phyloP scores from a whole-genome alignment of 2,329 filamentous ascomycete genomes.

The Phialophora tarda region DNA sequence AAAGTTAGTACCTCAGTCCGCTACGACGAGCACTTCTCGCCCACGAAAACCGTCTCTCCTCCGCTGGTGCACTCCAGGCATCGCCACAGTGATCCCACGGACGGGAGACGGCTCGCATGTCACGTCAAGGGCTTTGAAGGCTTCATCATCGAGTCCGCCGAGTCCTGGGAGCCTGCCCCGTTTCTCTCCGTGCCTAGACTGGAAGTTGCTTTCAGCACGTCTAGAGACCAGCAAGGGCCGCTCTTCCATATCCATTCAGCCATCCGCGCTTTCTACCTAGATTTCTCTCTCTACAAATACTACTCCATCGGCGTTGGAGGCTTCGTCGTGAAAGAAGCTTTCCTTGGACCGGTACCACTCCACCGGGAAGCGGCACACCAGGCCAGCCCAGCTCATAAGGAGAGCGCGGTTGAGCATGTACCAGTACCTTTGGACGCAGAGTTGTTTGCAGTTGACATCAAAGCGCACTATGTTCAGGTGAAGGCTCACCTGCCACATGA shows the following conservation, averaged over 20 bases:
- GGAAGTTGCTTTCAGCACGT: constrained; percentile 82
- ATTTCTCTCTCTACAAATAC: constrained; percentile 92
- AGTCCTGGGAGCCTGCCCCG: constrained; percentile 81
- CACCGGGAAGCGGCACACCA: constrained; percentile 13
- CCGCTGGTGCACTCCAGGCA: constrained; percentile 54
- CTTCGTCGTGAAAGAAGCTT: constrained; percentile 74
- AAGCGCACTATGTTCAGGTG: constrained; percentile 79
- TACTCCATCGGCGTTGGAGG: constrained; percentile 85
- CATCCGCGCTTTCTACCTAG: constrained; percentile 76
- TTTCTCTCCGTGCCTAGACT: constrained; percentile 86
- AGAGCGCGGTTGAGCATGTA: constrained; percentile 32
- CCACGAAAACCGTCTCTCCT: constrained; percentile 56
- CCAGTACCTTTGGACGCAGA: constrained; percentile 56
- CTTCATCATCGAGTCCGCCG: constrained; percentile 85
- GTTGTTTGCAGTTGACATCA: constrained; percentile 80
- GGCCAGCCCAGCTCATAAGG: constrained; percentile 34
- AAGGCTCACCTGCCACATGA: constrained; percentile 89
- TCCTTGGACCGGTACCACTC: constrained; percentile 48
- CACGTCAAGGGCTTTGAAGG: constrained; percentile 85
- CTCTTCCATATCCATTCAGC: constrained; percentile 86
- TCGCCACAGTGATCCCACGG: constrained; percentile 55
- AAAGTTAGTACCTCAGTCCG: constrained; percentile 73
- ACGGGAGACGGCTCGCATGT: constrained; percentile 80
- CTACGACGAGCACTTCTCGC: constrained; percentile 69
- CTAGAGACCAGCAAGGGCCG: constrained; percentile 83